Percentiles rank a stretch among this genome's conserved stretches.
Evolutionary conservation across 148 eudicot genomes (phyloP).

Genomic region (Fallopia convolvulus): DNA sequence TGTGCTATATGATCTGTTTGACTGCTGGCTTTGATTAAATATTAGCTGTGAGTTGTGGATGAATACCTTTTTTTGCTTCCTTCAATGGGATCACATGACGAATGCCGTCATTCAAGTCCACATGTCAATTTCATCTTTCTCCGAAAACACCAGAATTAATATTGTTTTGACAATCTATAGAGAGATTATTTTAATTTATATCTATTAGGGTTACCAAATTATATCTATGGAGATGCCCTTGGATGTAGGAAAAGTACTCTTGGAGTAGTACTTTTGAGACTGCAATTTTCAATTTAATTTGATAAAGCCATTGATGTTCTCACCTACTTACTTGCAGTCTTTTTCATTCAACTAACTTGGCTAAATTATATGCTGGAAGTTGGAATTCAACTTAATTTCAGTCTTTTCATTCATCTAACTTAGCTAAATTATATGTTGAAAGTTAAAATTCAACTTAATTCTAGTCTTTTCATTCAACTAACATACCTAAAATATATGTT

Average conservation of each 20-base stretch:
- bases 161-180: background rate
- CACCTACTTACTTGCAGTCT: background rate
- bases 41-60: background rate
- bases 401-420: background rate
- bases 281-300: background rate
- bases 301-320: background rate
- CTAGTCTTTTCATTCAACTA: background rate
- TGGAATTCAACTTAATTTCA: background rate
- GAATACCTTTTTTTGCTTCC: background rate
- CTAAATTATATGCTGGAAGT: background rate
- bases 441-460: background rate
- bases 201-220: background rate
- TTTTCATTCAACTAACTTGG: background rate
- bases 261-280: background rate
- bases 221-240: background rate
- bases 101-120: background rate
- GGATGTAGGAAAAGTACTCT: background rate
- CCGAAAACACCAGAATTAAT: background rate
- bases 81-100: slow-evolving; percentile 1
- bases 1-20: background rate
- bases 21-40: background rate
- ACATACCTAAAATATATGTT: background rate
- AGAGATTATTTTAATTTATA: background rate
- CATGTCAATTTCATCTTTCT: background rate
- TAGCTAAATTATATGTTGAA: background rate